phyloP scores from a whole-genome alignment of 495 filamentous ascomycete species.

The Hypomontagnella monticulosa region DNA sequence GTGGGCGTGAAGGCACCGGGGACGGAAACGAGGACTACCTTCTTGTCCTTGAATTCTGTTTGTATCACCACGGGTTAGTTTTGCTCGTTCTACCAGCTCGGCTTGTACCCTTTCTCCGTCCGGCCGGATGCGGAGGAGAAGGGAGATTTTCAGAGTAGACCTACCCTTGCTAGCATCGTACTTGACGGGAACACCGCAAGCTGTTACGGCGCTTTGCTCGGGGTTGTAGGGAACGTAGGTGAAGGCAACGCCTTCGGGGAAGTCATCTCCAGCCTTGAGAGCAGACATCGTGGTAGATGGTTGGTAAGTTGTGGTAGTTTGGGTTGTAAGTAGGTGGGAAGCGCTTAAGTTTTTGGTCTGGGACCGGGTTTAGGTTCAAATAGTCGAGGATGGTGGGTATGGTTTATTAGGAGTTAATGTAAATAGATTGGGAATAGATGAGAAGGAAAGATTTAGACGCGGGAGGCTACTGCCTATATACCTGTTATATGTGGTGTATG shows the following conservation, averaged over 20 bases:
- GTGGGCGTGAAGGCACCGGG: constrained; percentile 96
- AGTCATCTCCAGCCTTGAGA: constrained; percentile 81
- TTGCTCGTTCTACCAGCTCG: background rate
- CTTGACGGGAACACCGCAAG: constrained; percentile 80
- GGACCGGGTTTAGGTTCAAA: background rate
- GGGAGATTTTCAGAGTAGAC: background rate
- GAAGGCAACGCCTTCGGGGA: constrained; percentile 83
- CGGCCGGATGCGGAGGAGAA: background rate
- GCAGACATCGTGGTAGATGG: constrained; percentile 69
- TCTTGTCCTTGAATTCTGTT: constrained; percentile 84
- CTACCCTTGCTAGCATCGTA: constrained; percentile 82
- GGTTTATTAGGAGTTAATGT: background rate
- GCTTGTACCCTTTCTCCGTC: background rate
- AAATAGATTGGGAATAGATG: background rate
- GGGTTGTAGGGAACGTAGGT: constrained; percentile 77
- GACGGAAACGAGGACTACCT: constrained; percentile 89
- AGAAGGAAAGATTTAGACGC: constrained; percentile 5
- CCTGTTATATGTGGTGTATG: background rate
- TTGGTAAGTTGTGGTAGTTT: constrained; percentile 2
- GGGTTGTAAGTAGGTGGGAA: too few relatives aligned
- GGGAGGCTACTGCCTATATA: constrained; percentile 24
- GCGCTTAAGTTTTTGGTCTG: background rate
- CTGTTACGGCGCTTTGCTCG: constrained; percentile 70
- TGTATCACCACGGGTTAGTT: background rate
- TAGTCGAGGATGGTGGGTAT: background rate